phyloP scores from a whole-genome alignment of 2,329 filamentous ascomycete species.

The Colletotrichum theobromicola region DNA sequence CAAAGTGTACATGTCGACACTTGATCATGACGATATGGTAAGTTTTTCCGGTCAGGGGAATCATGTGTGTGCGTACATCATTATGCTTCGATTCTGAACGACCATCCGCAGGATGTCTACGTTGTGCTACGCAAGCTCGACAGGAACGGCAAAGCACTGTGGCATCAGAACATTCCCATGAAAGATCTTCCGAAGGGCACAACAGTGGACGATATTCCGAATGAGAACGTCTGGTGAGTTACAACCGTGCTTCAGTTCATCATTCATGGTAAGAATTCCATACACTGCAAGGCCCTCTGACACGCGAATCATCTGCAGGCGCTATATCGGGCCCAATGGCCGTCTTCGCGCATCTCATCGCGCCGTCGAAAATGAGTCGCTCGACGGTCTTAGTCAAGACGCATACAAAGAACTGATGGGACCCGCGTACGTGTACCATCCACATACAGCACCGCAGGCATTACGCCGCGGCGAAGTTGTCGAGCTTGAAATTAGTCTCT shows the following conservation, averaged over 20 bases:
- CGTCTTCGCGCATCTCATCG: background rate
- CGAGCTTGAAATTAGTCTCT: background rate
- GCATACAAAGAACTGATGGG: background rate
- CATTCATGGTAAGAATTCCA: background rate
- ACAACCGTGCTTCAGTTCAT: background rate
- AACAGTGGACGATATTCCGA: background rate
- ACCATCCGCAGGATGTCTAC: background rate
- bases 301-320: background rate
- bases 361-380: background rate
- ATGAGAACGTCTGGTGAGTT: background rate
- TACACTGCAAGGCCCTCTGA: rapidly evolving
- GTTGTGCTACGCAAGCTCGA: background rate
- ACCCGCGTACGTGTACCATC: background rate
- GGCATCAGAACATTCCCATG: background rate
- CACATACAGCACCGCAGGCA: background rate
- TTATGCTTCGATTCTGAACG: background rate
- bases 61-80: background rate
- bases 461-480: background rate
- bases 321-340: background rate
- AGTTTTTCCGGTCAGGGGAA: background rate
- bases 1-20: background rate
- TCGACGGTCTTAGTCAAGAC: background rate
- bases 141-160: background rate
- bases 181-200: background rate
- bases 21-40: background rate